A percentile compares a stretch with the other conserved stretches of the same genome.
Evolutionary conservation across 257 asterid species (phyloP).

Genomic region (Ocimum tenuiflorum): DNA sequence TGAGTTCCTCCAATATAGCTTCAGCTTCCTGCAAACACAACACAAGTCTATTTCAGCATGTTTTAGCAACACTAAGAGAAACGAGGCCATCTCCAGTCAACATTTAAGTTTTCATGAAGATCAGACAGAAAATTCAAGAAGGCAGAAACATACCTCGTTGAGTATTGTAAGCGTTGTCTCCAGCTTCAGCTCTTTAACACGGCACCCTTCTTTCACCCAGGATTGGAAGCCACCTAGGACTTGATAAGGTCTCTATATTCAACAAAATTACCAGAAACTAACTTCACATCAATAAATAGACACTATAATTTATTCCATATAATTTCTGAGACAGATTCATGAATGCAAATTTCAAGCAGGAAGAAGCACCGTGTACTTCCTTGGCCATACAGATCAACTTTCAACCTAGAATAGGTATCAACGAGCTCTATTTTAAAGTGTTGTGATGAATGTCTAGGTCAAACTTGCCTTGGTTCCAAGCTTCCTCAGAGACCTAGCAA

Average conservation of each 20-base stretch:
- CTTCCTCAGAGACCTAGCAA: constrained; percentile 75
- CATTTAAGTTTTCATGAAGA: too few relatives aligned
- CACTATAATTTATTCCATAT: background rate
- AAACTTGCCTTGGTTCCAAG: constrained; percentile 77
- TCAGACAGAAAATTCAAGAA: too few relatives aligned
- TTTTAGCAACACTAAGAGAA: too few relatives aligned
- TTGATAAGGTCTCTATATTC: constrained; percentile 55
- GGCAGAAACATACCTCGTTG: constrained; percentile 53
- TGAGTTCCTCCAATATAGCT: constrained; percentile 79
- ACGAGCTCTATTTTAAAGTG: background rate
- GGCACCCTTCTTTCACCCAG: constrained; percentile 71
- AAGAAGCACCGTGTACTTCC: background rate
- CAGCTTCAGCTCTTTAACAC: constrained; percentile 64
- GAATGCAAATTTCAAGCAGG: background rate
- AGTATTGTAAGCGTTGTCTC: constrained; percentile 77
- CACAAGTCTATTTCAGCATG: too few relatives aligned
- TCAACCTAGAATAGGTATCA: background rate
- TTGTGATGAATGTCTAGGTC: background rate
- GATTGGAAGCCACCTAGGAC: constrained; percentile 84
- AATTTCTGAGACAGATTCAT: background rate
- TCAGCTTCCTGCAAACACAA: constrained; percentile 62
- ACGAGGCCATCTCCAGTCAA: background rate
- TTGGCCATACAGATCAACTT: background rate
- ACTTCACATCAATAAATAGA: background rate
- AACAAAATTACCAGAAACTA: background rate